These are phyloP conservation scores for Flaveria floridana DNA, from an alignment of 140 eudicot genomes.

Conservation along the genomic window DNA sequence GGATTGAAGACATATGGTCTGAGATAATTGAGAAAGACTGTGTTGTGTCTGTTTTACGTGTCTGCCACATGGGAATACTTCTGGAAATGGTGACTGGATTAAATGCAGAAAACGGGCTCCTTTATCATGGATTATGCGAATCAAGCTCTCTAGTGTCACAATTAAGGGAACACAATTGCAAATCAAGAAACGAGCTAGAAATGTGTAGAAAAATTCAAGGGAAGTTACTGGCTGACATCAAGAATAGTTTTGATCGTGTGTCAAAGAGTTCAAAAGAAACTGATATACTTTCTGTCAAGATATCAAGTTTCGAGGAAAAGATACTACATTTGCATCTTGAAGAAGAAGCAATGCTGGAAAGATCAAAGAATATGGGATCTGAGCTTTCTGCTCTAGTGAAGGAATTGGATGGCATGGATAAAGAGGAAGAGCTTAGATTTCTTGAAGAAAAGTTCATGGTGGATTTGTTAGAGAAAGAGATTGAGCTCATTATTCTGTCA, in stretches of 20 bases:
- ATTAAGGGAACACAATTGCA: conserved; percentile 55
- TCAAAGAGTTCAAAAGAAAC: conserved; percentile 64
- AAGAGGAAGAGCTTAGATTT: conserved; percentile 39
- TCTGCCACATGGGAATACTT: conserved; percentile 83
- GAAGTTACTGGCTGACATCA: conserved; percentile 67
- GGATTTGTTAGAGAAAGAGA: conserved; percentile 54
- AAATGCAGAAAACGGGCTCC: conserved; percentile 75
- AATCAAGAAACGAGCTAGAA: conserved; percentile 66
- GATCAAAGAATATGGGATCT: conserved; percentile 62
- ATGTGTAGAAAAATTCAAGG: conserved; percentile 65
- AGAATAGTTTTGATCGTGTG: conserved; percentile 66
- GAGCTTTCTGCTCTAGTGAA: conserved; percentile 58
- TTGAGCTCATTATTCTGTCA: conserved; percentile 48
- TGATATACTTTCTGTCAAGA: conserved; percentile 48
- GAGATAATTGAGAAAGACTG: conserved; percentile 76
- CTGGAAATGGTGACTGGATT: conserved; percentile 64
- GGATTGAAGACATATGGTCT: conserved; percentile 83
- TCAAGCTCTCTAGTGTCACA: conserved; percentile 56
- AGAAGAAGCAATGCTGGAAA: conserved; percentile 75
- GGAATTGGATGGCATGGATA: conserved; percentile 61
- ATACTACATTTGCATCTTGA: conserved; percentile 54
- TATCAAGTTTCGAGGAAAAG: conserved; percentile 55
- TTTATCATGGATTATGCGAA: conserved; percentile 56
- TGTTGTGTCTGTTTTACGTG: conserved; percentile 69
- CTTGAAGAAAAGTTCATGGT: conserved; percentile 56